A percentile compares a stretch with the other conserved stretches of the same genome.
These are phyloP conservation scores for Stereocaulon alpinum DNA, from an alignment of 495 filamentous ascomycete species.

Conservation along the genomic window DNA sequence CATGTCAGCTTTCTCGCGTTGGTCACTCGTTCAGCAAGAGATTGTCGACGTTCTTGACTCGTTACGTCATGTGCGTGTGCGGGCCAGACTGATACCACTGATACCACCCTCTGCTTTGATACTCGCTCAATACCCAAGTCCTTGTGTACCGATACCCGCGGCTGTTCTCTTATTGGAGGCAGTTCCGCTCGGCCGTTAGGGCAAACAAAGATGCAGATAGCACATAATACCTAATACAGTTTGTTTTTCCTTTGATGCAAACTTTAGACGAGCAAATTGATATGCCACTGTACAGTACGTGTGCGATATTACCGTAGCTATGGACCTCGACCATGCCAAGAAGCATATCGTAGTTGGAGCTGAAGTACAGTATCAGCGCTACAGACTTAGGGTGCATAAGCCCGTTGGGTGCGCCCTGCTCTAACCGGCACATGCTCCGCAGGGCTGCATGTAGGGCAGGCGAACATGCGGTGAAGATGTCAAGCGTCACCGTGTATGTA, in stretches of 20 bases:
- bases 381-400: background rate
- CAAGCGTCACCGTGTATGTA: background rate
- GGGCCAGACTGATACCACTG: conserved; percentile 6
- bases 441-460: conserved; percentile 2
- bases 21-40: background rate
- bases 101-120: conserved; percentile 7
- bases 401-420: background rate
- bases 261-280: background rate
- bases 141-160: conserved; percentile 20
- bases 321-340: background rate
- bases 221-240: conserved; percentile 17
- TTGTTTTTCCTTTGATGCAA: background rate
- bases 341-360: background rate
- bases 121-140: conserved; percentile 16
- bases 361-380: background rate
- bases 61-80: background rate
- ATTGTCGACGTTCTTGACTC: background rate
- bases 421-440: background rate
- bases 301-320: background rate
- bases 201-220: conserved; percentile 16
- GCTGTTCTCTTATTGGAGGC: conserved; percentile 17
- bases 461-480: background rate
- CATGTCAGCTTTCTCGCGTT: conserved; percentile 1
- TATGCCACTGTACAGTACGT: background rate
- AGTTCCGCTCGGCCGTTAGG: conserved; percentile 17